Percentiles rank a stretch among this genome's conserved stretches.
These are phyloP conservation scores for Fusarium avenaceum DNA, from an alignment of 2,329 filamentous ascomycete species.

Conservation along the genomic window DNA sequence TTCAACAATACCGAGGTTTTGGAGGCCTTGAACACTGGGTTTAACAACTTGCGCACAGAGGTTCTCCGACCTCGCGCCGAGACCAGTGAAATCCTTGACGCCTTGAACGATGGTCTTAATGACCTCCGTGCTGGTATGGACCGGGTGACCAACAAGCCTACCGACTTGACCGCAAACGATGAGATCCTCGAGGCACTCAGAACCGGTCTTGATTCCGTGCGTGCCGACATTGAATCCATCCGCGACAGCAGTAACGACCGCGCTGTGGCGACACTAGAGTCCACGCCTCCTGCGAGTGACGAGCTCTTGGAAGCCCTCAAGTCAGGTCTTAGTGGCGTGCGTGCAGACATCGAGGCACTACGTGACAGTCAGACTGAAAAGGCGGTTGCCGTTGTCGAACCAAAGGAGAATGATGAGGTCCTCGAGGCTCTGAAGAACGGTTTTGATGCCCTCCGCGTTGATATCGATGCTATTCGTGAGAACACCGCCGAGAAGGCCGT, in stretches of 20 bases:
- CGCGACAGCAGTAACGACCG: conserved; percentile 69
- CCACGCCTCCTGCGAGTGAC: conserved; percentile 74
- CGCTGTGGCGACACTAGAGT: conserved; percentile 60
- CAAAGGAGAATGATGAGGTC: conserved; percentile 82
- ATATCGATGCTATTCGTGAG: conserved; percentile 62
- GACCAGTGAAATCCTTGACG: conserved; percentile 89
- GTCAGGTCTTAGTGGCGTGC: conserved; percentile 80
- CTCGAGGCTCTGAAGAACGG: conserved; percentile 70
- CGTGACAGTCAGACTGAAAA: conserved; percentile 67
- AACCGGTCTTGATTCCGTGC: conserved; percentile 81
- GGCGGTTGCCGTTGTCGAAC: conserved; percentile 54
- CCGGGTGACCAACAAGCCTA: conserved; percentile 79
- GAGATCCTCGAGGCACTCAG: conserved; percentile 91
- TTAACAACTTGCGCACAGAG: conserved; percentile 81
- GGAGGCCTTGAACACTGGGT: conserved; percentile 76
- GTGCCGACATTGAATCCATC: conserved; percentile 82
- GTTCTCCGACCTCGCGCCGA: conserved; percentile 76
- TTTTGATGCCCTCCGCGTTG: conserved; percentile 42
- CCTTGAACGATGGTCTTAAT: conserved; percentile 88
- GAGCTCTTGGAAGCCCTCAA: conserved; percentile 91
- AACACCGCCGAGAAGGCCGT: conserved; percentile 65
- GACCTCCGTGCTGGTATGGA: conserved; percentile 84
- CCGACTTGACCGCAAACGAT: conserved; percentile 86
- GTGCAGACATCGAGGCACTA: conserved; percentile 82
- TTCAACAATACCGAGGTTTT: conserved; percentile 74